phyloP scores from a whole-genome alignment of 2,329 filamentous ascomycete species.

The Clarireedia sp. region DNA sequence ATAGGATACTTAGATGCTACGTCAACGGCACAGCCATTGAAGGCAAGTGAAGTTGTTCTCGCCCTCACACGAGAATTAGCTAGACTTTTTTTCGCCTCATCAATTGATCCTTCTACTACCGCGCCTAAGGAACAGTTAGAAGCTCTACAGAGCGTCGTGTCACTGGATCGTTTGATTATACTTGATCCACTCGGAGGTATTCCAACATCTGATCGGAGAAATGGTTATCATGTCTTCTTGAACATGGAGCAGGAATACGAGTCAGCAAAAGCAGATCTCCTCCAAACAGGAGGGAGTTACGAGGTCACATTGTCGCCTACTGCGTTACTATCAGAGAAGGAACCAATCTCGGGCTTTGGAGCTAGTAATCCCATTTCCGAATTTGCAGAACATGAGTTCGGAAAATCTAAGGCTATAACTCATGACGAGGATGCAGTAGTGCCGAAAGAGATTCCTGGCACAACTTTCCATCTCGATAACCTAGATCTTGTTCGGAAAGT shows the following conservation, averaged over 20 bases:
- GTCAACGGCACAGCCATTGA: conserved; percentile 39
- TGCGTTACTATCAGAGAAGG: not conserved
- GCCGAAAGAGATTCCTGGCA: conserved; percentile 12
- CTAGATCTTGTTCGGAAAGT: conserved; percentile 63
- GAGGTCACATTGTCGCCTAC: not conserved
- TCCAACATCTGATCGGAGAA: conserved; percentile 53
- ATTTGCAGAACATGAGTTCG: conserved; percentile 31
- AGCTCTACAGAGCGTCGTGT: conserved; percentile 43
- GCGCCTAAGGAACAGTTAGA: conserved; percentile 33
- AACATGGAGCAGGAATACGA: conserved; percentile 88
- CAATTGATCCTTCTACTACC: conserved; percentile 35
- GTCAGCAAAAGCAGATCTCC: conserved; percentile 56
- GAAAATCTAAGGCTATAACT: not conserved
- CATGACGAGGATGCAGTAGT: not conserved
- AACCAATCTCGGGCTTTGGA: conserved; percentile 19
- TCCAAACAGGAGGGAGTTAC: conserved; percentile 7
- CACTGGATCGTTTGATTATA: conserved; percentile 78
- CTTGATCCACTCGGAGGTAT: conserved; percentile 82
- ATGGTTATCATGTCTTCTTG: conserved; percentile 74
- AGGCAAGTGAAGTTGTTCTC: conserved; percentile 59
- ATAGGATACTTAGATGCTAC: conserved; percentile 49
- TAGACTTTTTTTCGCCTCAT: conserved; percentile 44
- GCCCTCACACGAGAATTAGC: conserved; percentile 71
- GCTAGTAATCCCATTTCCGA: conserved; percentile 37
- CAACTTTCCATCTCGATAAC: conserved; percentile 56